Evolutionary conservation across 208 protist genomes (phyloP).

Genomic region (Leishmania major): DNA sequence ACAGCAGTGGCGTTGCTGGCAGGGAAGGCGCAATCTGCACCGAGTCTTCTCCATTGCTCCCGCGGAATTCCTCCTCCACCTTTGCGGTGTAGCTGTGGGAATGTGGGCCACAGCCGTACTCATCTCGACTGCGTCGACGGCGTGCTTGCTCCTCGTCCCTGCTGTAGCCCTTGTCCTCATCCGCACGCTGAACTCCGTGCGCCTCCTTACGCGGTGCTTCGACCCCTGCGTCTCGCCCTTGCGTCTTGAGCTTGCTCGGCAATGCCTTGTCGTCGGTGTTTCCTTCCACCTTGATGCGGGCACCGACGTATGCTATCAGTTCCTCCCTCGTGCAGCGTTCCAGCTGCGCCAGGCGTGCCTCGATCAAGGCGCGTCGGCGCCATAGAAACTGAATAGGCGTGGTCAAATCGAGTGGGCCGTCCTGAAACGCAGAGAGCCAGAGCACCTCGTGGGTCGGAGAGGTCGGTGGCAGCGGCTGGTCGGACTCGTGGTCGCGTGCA

Average conservation of each 20-base stretch:
- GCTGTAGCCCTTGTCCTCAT: not conserved
- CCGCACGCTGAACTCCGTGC: not conserved
- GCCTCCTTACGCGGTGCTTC: not conserved
- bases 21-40: not conserved
- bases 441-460: slow-evolving; percentile 13
- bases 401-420: slow-evolving; percentile 57
- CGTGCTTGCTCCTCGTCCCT: not conserved
- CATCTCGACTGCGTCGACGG: not conserved
- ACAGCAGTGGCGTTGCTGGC: not conserved
- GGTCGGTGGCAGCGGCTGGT: not conserved
- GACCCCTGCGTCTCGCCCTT: not conserved
- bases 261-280: not conserved
- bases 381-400: slow-evolving; percentile 38
- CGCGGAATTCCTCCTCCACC: not conserved
- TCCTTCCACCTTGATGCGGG: slow-evolving; percentile 23
- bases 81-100: not conserved
- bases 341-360: slow-evolving; percentile 48
- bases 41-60: not conserved
- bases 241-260: not conserved
- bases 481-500: not conserved
- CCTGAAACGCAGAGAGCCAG: slow-evolving; percentile 77
- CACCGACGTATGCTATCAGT: slow-evolving; percentile 39
- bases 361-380: slow-evolving; percentile 48
- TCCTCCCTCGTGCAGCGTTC: slow-evolving; percentile 45
- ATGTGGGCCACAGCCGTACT: not conserved